Evolutionary conservation across 768 basidiomycete species (phyloP).

Genomic region (Hortiboletus campestris): DNA sequence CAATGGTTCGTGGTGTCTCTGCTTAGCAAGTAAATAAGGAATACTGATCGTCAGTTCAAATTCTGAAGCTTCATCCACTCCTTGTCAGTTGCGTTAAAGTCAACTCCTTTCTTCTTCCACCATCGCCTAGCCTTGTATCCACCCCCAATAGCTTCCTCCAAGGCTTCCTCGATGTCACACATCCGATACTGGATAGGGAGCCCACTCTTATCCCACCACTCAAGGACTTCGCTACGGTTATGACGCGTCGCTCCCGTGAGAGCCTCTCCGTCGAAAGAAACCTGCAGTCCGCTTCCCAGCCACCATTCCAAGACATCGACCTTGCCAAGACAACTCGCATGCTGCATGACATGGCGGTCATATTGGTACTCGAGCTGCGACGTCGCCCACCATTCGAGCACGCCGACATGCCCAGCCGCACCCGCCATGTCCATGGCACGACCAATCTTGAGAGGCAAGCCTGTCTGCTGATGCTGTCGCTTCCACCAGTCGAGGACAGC

Average conservation of each 20-base stretch:
- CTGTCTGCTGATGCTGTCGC: conserved; percentile 44
- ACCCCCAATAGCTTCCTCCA: conserved; percentile 85
- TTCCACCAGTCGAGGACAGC: conserved; percentile 85
- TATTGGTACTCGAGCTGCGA: conserved; percentile 78
- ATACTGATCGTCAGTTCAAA: conserved; percentile 48
- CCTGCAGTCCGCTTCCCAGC: conserved; percentile 71
- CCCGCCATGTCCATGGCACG: conserved; percentile 85
- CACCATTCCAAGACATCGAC: conserved; percentile 84
- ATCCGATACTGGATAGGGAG: conserved; percentile 82
- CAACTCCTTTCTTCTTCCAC: conserved; percentile 81
- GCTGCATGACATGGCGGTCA: conserved; percentile 71
- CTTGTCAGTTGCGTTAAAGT: conserved; percentile 80
- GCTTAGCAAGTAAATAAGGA: neutral
- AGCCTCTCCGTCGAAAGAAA: conserved; percentile 79
- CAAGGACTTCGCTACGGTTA: conserved; percentile 76
- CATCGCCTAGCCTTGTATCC: conserved; percentile 71
- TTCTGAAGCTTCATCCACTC: conserved; percentile 86
- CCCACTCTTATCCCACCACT: conserved; percentile 86
- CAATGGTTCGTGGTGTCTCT: neutral
- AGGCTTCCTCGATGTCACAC: conserved; percentile 89
- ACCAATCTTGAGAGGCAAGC: conserved; percentile 73
- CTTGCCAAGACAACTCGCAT: conserved; percentile 77
- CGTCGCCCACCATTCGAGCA: conserved; percentile 83
- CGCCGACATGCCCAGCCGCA: conserved; percentile 70
- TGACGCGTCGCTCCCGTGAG: conserved; percentile 78